Evolutionary conservation across 805 yeast species (phyloP), one percentile per base, ranked within the genome.

Genomic region (Brettanomyces bruxellensis): DNA sequence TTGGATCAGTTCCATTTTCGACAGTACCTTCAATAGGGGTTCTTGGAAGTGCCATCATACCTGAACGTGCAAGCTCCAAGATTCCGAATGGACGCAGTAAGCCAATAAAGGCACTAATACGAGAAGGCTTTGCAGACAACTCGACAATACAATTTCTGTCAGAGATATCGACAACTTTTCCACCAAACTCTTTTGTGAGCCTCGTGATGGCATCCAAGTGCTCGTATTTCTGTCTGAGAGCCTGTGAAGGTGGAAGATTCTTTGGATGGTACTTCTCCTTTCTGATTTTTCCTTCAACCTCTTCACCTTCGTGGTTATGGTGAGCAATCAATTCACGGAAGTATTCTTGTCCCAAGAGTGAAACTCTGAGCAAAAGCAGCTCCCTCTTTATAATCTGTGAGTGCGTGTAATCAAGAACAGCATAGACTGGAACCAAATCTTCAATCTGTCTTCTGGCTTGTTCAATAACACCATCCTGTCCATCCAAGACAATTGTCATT

Each of bases 11-110:
- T 8, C 75, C 83, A 28, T 73, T 79, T 18, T 69, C 75, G 39
- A 64, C 69, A 36, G 60, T 59, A 39, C 68, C 69, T 52, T 82
- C 86, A 55, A 89, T 69, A 39, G 96, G 96, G 43, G 98, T 87
- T 76, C 97, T 83, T 61, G 98, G 95, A 59, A 93, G 76, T 8
- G 98, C 99, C 91, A 93, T 89, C 95, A 91, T 87, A 70, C 99
- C 99, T 25, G 95, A 84, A 70, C 99, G 80, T 40, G 97, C 96
- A 58, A 91, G 85, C 69, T 93, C 99, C 60, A 93, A 76, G 48
- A 93, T 82, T 61, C 99, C 99, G 62, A 93, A 93, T 40, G 99
- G 99, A 65, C 88, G 93, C 61, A 90, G 73, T 62, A 93, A 78
- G 52, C 85, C 86, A 62, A 93, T 78, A 66, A 90, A 90, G 38